phyloP scores from a whole-genome alignment of 2,329 filamentous ascomycete species.

The Aspergillus hiratsukae region DNA sequence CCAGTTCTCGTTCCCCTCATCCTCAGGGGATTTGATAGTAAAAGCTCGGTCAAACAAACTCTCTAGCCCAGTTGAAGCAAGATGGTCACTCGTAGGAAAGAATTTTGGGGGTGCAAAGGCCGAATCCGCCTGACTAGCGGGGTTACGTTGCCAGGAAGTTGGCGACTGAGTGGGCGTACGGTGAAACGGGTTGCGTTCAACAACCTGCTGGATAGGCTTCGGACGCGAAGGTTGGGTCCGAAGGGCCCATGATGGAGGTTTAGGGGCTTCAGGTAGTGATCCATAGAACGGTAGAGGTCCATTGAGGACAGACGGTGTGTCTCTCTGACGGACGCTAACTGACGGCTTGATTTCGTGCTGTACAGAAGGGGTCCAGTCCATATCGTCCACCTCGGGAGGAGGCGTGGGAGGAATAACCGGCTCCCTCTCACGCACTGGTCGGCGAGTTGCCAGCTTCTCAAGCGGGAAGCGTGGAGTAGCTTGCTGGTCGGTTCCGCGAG shows the following conservation, averaged over 20 bases:
- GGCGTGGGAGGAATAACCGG: constrained; percentile 31
- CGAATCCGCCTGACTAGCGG: constrained; percentile 16
- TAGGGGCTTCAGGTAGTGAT: constrained; percentile 37
- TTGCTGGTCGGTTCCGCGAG: constrained; percentile 12
- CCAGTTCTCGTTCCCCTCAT: constrained; percentile 20
- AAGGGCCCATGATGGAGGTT: constrained; percentile 38
- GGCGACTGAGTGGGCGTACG: constrained; percentile 24
- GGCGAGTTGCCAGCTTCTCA: constrained; percentile 34
- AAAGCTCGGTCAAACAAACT: constrained; percentile 44
- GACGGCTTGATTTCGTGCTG: constrained; percentile 33
- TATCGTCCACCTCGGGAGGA: constrained; percentile 40
- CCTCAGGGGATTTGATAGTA: constrained; percentile 31
- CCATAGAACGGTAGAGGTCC: constrained; percentile 43
- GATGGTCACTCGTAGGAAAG: constrained; percentile 40
- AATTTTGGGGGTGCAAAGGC: constrained; percentile 44
- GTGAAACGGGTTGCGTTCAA: constrained; percentile 37
- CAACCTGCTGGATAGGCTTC: constrained; percentile 32
- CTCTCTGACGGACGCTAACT: constrained; percentile 26
- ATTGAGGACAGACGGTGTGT: constrained; percentile 25
- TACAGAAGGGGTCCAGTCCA: constrained; percentile 49
- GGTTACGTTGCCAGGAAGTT: constrained; percentile 15
- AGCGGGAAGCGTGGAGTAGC: constrained; percentile 35
- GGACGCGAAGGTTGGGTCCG: constrained; percentile 25
- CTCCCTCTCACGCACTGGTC: constrained; percentile 15
- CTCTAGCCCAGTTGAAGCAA: constrained; percentile 44